Evolutionary conservation across 306 rosid species (phyloP).

Genomic region (Geum urbanum): DNA sequence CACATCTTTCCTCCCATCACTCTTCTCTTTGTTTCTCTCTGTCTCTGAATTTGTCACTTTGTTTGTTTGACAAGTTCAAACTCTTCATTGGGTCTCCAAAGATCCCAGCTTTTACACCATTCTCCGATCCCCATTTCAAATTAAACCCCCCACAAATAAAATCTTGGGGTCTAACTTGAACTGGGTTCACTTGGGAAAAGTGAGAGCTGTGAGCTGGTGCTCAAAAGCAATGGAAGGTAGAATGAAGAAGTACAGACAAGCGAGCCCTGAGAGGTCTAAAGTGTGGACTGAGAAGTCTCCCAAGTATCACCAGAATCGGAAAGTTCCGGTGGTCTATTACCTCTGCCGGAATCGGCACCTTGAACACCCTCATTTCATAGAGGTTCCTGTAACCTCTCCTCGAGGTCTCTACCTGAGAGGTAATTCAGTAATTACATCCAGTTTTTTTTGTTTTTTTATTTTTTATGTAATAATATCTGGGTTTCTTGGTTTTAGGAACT

Average conservation of each 20-base stretch:
- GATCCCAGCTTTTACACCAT: slow-evolving; percentile 2
- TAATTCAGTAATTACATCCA: slow-evolving; percentile 9
- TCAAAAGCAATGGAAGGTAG: slow-evolving; percentile 54
- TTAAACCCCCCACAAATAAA: background rate
- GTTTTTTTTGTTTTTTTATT: too few species aligned
- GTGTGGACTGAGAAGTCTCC: slow-evolving; percentile 95
- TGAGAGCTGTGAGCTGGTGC: background rate
- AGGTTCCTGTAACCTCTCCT: slow-evolving; percentile 65
- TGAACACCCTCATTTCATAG: slow-evolving; percentile 98
- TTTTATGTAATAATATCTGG: background rate
- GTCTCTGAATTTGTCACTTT: slow-evolving; percentile 3
- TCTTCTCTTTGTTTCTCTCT: slow-evolving; percentile 3
- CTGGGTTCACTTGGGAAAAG: background rate
- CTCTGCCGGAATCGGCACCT: slow-evolving; percentile 81
- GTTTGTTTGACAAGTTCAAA: slow-evolving; percentile 13
- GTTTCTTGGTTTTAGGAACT: background rate
- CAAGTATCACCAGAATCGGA: slow-evolving; percentile 68
- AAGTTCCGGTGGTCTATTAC: slow-evolving; percentile 79
- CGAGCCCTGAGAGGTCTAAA: slow-evolving; percentile 86
- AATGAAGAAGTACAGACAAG: slow-evolving; percentile 64
- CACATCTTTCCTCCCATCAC: background rate
- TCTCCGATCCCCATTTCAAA: slow-evolving; percentile 32
- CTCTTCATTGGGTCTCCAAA: slow-evolving; percentile 10
- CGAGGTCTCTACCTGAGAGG: slow-evolving; percentile 78
- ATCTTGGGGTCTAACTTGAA: background rate